Evolutionary conservation across 345 rosid genomes (phyloP), one percentile per base, ranked within the genome.

Genomic region (Pistacia vera): DNA sequence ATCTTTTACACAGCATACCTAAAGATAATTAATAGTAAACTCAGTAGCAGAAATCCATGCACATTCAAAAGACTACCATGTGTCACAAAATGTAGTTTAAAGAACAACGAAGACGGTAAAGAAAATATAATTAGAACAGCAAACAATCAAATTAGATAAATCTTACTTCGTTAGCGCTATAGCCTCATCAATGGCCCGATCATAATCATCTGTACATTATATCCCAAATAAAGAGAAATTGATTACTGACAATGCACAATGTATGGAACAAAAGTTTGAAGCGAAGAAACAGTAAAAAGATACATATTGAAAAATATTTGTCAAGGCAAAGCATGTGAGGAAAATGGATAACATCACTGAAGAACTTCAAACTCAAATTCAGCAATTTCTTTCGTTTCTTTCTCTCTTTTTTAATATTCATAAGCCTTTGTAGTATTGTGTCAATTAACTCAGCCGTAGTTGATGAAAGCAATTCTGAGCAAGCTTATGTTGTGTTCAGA

Each of bases 101-200:
- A 25, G 35, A 52, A 54, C 59, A 12, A 44, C 25, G 5, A 57
- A 35, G 41, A 58, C 33, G 55, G 8, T 49, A 72, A 63, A 56
- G 38, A 44, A 36, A 48, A 63, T 69, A 54, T 66, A 22, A n/a
- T 51, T 17, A 66, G 46, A 41, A 18, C 2, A 65, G 57, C 60
- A 62, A 83, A 20, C 10, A 79, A 57, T 59, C n/a, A 73, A 63
- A 66, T 41, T 49, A 0, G 56, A 63, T 38, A 73, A 58, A 63
- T 51, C 95, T 90, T 92, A 94, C 98, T 78, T 80, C 70, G 87
- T 71, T 79, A 83, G 71, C 35, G 82, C 75, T 71, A 92, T 86
- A 74, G 97, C 98, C 73, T 94, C 92, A 22, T 82, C 78, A 70
- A 94, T 90, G 62, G 91, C 89, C 61, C 77, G 92, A 70, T 92